Conservation (phyloP, 345 rosid genomes). For the Sonneratia caseolaris region DNA sequence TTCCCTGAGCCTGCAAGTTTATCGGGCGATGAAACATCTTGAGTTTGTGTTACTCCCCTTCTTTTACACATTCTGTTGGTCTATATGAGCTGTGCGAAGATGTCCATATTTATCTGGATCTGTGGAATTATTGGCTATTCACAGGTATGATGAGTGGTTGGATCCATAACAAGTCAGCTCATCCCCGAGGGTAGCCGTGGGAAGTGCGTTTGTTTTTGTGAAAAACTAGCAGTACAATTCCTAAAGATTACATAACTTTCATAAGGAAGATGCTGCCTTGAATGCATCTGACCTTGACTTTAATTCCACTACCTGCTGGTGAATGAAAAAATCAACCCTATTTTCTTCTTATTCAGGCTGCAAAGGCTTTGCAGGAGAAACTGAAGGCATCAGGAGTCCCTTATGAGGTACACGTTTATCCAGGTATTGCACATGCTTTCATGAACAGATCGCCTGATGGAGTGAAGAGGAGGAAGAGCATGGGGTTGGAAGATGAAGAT, state of each 20-base stretch:
- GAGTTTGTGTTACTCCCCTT: too few species aligned
- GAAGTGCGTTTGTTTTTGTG: neutral
- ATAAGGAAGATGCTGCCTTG: neutral
- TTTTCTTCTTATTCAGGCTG: conserved; percentile 41
- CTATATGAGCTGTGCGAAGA: too few species aligned
- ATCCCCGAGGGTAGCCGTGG: too few species aligned
- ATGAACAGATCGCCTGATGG: conserved; percentile 77
- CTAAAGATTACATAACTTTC: neutral
- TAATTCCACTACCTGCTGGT: neutral
- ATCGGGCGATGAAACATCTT: too few species aligned
- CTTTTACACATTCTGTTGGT: too few species aligned
- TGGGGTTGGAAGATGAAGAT: conserved; percentile 83
- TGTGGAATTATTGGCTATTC: too few species aligned
- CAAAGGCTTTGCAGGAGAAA: conserved; percentile 73
- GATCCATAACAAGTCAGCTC: too few species aligned
- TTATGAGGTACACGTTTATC: conserved; percentile 69
- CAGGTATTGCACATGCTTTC: conserved; percentile 71
- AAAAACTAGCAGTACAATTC: neutral
- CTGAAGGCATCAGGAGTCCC: conserved; percentile 68
- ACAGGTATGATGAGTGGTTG: too few species aligned
- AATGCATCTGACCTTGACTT: neutral
- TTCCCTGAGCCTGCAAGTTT: too few species aligned
- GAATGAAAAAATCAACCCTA: neutral
- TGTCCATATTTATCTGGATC: too few species aligned
- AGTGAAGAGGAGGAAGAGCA: conserved; percentile 62